These are phyloP conservation scores for Botrytis pseudocinerea DNA, from an alignment of 2,329 filamentous ascomycete species.

Conservation along the genomic window DNA sequence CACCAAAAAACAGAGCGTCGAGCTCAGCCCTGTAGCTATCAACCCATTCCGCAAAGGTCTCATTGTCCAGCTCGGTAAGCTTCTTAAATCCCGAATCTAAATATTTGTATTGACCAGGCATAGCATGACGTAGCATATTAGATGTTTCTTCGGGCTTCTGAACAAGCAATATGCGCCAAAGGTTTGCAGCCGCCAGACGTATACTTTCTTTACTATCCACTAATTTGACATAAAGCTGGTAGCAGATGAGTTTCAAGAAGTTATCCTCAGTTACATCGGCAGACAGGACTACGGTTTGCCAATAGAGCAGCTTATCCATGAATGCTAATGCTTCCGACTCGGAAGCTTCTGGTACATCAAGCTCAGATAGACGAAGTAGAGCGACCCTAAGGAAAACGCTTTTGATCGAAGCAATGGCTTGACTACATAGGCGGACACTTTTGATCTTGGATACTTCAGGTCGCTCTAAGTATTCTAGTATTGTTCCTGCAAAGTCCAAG, in stretches of 20 bases:
- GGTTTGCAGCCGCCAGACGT: constrained; percentile 73
- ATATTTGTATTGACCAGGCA: constrained; percentile 67
- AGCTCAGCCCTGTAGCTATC: constrained; percentile 77
- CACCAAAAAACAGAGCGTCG: constrained; percentile 78
- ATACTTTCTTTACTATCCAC: constrained; percentile 68
- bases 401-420: constrained; percentile 75
- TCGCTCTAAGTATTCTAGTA: constrained; percentile 86
- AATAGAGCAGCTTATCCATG: constrained; percentile 86
- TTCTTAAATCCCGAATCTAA: constrained; percentile 78
- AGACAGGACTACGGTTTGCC: constrained; percentile 88
- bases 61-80: constrained; percentile 84
- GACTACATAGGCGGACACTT: constrained; percentile 85
- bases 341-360: constrained; percentile 64
- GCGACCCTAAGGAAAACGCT: constrained; percentile 76
- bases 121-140: constrained; percentile 69
- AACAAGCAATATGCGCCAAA: constrained; percentile 90
- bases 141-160: constrained; percentile 86
- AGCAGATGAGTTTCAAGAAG: constrained; percentile 83
- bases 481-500: constrained; percentile 80
- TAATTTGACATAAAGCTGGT: constrained; percentile 87
- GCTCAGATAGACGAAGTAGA: constrained; percentile 78
- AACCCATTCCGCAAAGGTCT: constrained; percentile 84
- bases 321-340: constrained; percentile 67
- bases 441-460: constrained; percentile 81
- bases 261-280: constrained; percentile 77